Evolutionary conservation across 768 basidiomycete species (phyloP), one percentile per base, ranked within the genome.

Genomic region (Amanita jacksonii): DNA sequence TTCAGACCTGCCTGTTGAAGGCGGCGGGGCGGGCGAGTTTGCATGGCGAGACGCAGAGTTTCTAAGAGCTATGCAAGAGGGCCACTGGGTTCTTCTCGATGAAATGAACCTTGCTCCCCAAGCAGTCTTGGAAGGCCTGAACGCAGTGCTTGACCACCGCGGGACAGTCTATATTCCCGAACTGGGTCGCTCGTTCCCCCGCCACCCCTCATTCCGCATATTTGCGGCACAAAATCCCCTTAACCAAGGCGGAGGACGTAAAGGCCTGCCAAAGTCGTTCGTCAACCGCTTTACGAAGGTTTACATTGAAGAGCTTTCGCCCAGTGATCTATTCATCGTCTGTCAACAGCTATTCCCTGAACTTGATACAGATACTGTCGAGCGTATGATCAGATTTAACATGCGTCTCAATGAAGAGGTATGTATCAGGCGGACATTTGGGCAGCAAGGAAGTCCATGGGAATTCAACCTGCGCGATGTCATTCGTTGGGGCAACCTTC

Each of bases 31-130:
- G 3, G 94, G 93, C 33, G 88, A 96, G 57, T 99, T 99, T 57
- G 82, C 82, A 1, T 99, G 96, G 96, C 89, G 84, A 61, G 91
- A 98, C 51, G 96, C 94, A 0, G 92, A 94, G 46, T 99, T 99
- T 59, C 69, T 99, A 32, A 79, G 76, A 46, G 93, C 96, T 1
- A 64, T 99, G 63, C 91, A 96, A 57, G 74, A 85, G n/a, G 96
- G 96, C 1, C 81, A 89, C 48, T 99, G 96, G 96, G 94, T 98
- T 4, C 76, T 99, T 5, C 74, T 99, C 8, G 96, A 99, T 57
- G 96, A 99, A 60, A 98, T 99, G 96, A 99, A 99, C 57, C 73
- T 99, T 30, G 94, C 94, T 0, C 89, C 94, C 23, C 94, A 99
- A 56, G 83, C 96, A 0, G 84, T 99, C 4, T 76, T 99, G 1